phyloP scores from a whole-genome alignment of 2,329 filamentous ascomycete genomes.

The Septoria petroselini region DNA sequence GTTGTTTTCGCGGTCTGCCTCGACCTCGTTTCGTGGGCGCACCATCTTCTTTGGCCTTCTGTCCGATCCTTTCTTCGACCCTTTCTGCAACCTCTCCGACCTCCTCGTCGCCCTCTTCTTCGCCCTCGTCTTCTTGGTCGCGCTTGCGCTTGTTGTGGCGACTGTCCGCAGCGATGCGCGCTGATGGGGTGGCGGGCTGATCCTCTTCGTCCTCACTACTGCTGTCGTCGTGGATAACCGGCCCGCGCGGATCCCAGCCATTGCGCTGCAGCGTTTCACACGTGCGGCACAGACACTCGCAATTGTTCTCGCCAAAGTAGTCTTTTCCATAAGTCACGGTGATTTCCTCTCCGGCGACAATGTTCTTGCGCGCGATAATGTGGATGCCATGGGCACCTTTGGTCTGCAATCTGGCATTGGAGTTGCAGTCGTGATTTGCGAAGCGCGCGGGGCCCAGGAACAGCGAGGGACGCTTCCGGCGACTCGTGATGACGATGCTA shows the following conservation, averaged over 20 bases:
- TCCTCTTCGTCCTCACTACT: slow-evolving; percentile 35
- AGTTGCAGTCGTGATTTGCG: slow-evolving; percentile 93
- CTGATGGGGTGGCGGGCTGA: slow-evolving; percentile 22
- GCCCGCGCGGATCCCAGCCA: slow-evolving; percentile 66
- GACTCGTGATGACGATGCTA: slow-evolving; percentile 90
- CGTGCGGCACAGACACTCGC: slow-evolving; percentile 86
- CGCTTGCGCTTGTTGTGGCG: slow-evolving; percentile 26
- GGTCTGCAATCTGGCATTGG: slow-evolving; percentile 84
- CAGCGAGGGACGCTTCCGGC: slow-evolving; percentile 83
- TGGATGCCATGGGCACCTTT: slow-evolving; percentile 83
- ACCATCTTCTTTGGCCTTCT: too few relatives aligned
- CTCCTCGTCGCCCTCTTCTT: not conserved
- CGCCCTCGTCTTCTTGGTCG: slow-evolving; percentile 15
- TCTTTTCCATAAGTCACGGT: slow-evolving; percentile 94
- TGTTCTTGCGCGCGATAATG: slow-evolving; percentile 78
- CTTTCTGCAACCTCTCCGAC: too few relatives aligned
- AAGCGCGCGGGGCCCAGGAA: slow-evolving; percentile 95
- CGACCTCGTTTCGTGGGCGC: slow-evolving; percentile 22
- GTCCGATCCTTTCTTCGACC: too few relatives aligned
- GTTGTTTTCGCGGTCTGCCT: slow-evolving; percentile 28
- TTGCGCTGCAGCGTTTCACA: slow-evolving; percentile 75
- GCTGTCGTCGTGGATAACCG: slow-evolving; percentile 34
- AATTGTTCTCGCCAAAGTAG: slow-evolving; percentile 93
- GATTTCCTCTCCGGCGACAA: slow-evolving; percentile 86
- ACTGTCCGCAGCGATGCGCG: slow-evolving; percentile 7